Base-by-base conservation (phyloP, 2,329 filamentous ascomycete genomes). In the Pseudogymnoascus sp. region DNA sequence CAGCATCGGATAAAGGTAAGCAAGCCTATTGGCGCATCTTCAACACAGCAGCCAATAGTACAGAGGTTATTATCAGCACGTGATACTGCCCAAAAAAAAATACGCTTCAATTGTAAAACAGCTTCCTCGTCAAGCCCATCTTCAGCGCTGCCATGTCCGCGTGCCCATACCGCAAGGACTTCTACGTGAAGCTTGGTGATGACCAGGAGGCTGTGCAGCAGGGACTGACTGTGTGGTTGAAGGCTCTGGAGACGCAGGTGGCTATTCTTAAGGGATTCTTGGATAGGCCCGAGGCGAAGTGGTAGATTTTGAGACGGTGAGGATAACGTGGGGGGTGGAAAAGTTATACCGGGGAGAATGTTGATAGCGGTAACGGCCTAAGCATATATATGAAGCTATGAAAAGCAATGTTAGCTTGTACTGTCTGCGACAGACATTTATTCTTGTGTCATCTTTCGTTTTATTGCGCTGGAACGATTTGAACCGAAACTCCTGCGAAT, bases 61-160 rank as follows among this genome's bases (percentile, higher is more conserved):
- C 16, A 33, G 47, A 54, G 47, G 16, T 33, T 8, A 54, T 54
- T 54, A 54, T 54, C 47, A 33, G 47, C 47, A 54, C 47, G 47
- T 54, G 47, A 54, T 54, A 33, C 16, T 20, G 3, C 43, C 47
- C n/a, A n/a, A 54, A 54, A 50, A 36, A 54, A 54, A 54, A 54
- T 54, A 54, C 47, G 25, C 47, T 33, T 20, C 25, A 25, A 30
- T 9, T 11, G 16, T 54, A 54, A 54, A 54, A 99, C 81, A 86
- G 82, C 72, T 92, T 96, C 76, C 70, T 97, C 65, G 79, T 97
- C 70, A 96, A 96, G 82, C 91, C 91, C 64, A 82, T 97, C 72
- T 97, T 97, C 83, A 89, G 83, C 69, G 88, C 92, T 64, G 93
- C 93, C 74, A 96, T 99, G 92, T 84, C 85, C 68, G 92, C 92